A percentile compares a stretch with the other conserved stretches of the same genome.
These are phyloP conservation scores for Trichoderma breve DNA, from an alignment of 2,329 filamentous ascomycete genomes.

Conservation along the genomic window DNA sequence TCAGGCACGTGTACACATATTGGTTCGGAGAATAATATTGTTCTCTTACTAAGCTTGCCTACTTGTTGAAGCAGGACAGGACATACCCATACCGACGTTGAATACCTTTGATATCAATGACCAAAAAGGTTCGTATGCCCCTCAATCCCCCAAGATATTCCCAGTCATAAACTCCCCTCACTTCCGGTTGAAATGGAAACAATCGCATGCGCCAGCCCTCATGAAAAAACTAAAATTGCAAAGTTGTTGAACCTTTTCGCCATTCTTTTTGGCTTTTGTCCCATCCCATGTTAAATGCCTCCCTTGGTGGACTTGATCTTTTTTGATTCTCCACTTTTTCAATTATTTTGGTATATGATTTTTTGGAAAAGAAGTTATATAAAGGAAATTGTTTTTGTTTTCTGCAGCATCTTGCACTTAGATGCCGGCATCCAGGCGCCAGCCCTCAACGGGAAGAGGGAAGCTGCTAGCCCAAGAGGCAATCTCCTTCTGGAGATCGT, in stretches of 20 bases:
- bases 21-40: background rate
- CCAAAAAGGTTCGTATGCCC: constrained; percentile 8
- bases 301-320: constrained; percentile 14
- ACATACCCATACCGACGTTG: constrained; percentile 21
- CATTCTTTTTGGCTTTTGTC: constrained; percentile 18
- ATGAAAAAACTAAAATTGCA: constrained; percentile 16
- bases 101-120: constrained; percentile 15
- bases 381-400: background rate
- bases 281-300: constrained; percentile 27
- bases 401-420: constrained; percentile 36
- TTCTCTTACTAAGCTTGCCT: background rate
- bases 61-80: constrained; percentile 23
- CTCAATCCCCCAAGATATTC: constrained; percentile 3
- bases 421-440: constrained; percentile 60
- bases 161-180: constrained; percentile 22
- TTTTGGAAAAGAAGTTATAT: background rate
- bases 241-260: constrained; percentile 31
- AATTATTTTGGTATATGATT: constrained; percentile 17
- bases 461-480: constrained; percentile 81
- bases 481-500: constrained; percentile 85
- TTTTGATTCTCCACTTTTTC: constrained; percentile 14
- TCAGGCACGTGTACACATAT: background rate
- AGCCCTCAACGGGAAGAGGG: constrained; percentile 84
- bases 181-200: constrained; percentile 20
- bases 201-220: constrained; percentile 25